Percentiles rank a stretch among this genome's conserved stretches.
These are phyloP conservation scores for Ophiostoma piceae DNA, from an alignment of 2,329 filamentous ascomycete species.

Conservation along the genomic window DNA sequence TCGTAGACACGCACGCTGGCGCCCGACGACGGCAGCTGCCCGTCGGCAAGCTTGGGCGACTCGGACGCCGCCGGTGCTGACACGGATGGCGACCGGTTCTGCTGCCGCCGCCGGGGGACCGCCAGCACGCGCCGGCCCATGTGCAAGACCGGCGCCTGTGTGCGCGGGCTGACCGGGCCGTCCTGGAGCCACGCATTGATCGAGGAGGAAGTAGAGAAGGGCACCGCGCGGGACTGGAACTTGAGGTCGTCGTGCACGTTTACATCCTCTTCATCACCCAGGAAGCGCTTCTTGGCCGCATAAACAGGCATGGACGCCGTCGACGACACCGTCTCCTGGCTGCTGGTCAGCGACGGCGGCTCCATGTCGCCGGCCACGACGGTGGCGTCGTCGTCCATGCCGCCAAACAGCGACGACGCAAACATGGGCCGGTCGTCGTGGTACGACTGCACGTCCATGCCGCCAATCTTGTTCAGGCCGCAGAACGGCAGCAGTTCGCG, in stretches of 20 bases:
- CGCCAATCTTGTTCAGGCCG: slow-evolving; percentile 70
- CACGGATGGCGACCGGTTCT: slow-evolving; percentile 22
- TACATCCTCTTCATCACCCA: slow-evolving; percentile 35
- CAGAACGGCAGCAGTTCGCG: slow-evolving; percentile 74
- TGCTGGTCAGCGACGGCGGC: slow-evolving; percentile 45
- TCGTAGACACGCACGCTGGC: slow-evolving; percentile 29
- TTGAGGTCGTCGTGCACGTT: slow-evolving; percentile 13
- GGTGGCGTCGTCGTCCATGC: slow-evolving; percentile 28
- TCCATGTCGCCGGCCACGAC: slow-evolving; percentile 34
- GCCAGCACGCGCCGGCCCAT: slow-evolving; percentile 42
- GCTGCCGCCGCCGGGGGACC: slow-evolving; percentile 37
- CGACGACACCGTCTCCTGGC: slow-evolving; percentile 49
- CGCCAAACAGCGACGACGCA: slow-evolving; percentile 21
- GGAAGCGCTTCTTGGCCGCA: slow-evolving; percentile 41
- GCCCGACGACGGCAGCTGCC: background rate
- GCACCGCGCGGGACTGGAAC: background rate
- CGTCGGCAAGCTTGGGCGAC: slow-evolving; percentile 20
- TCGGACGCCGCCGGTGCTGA: background rate
- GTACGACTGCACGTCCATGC: slow-evolving; percentile 60
- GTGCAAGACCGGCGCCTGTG: background rate
- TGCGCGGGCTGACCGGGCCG: slow-evolving; percentile 30
- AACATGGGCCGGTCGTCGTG: slow-evolving; percentile 30
- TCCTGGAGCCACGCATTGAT: slow-evolving; percentile 27
- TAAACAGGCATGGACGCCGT: slow-evolving; percentile 24
- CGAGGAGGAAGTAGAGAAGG: slow-evolving; percentile 12